Percentiles rank a stretch among this genome's conserved stretches.
Evolutionary conservation across 139 green algal genomes (phyloP).

Genomic region (Chlamydomonas eustigma): DNA sequence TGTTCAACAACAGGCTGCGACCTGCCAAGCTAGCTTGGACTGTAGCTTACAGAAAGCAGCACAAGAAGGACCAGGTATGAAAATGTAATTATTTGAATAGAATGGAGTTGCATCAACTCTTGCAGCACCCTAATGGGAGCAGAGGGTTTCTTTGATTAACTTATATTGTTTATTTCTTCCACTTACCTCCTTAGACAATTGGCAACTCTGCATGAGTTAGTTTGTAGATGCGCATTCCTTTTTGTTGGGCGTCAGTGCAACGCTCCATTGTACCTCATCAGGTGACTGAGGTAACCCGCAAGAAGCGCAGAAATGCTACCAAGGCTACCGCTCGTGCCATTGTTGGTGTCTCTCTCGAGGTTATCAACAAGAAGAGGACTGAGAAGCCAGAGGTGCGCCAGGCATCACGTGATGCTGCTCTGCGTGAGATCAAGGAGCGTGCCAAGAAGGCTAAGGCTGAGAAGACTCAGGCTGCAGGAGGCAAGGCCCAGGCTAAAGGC

Average conservation of each 20-base stretch:
- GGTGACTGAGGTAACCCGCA: constrained; percentile 66
- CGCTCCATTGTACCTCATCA: too few relatives aligned
- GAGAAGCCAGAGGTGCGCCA: constrained; percentile 89
- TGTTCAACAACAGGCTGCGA: constrained; percentile 88
- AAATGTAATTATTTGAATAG: too few relatives aligned
- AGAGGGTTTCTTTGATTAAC: too few relatives aligned
- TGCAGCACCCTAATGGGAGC: too few relatives aligned
- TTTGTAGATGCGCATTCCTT: too few relatives aligned
- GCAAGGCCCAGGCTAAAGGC: not conserved
- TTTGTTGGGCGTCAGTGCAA: too few relatives aligned
- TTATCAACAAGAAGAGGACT: constrained; percentile 87
- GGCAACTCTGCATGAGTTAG: too few relatives aligned
- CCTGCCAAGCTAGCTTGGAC: constrained; percentile 98
- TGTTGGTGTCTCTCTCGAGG: constrained; percentile 81
- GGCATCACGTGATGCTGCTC: constrained; percentile 82
- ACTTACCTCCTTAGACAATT: too few relatives aligned
- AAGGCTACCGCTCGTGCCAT: constrained; percentile 75
- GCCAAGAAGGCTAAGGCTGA: constrained; percentile 88
- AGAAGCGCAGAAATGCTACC: constrained; percentile 77
- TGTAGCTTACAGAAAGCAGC: constrained; percentile 84
- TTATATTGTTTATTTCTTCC: too few relatives aligned
- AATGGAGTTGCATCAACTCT: too few relatives aligned
- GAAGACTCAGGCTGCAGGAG: constrained; percentile 34
- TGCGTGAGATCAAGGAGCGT: constrained; percentile 97
- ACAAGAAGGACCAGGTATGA: constrained; percentile 96